These are phyloP conservation scores for Lichenothelia convexa DNA, from an alignment of 495 filamentous ascomycete species.

Conservation along the genomic window DNA sequence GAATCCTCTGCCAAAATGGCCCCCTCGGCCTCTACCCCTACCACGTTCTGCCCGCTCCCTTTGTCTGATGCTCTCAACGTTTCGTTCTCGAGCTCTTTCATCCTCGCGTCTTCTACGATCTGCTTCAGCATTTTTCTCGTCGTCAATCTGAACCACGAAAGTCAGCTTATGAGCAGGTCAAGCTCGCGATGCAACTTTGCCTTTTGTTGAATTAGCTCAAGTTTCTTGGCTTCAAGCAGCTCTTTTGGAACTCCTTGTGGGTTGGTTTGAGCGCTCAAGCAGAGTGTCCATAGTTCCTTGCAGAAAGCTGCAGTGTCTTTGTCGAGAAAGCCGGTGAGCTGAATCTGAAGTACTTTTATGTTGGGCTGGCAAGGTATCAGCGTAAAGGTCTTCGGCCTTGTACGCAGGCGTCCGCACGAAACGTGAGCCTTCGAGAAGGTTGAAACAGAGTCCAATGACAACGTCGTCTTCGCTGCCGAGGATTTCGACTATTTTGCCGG, in stretches of 20 bases:
- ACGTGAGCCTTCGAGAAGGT: conserved; percentile 61
- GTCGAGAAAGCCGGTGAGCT: conserved; percentile 85
- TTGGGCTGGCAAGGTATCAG: conserved; percentile 47
- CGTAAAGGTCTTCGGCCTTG: background rate
- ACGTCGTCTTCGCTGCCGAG: conserved; percentile 86
- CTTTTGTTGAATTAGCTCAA: conserved; percentile 85
- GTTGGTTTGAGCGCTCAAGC: conserved; percentile 75
- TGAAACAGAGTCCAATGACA: conserved; percentile 81
- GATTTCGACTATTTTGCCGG: conserved; percentile 66
- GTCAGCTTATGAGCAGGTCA: conserved; percentile 4
- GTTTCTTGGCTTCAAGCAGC: conserved; percentile 85
- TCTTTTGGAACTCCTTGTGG: conserved; percentile 86
- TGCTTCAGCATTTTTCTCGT: conserved; percentile 65
- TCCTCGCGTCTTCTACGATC: conserved; percentile 49
- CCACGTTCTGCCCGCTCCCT: conserved; percentile 55
- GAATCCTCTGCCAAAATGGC: conserved; percentile 26
- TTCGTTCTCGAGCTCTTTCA: conserved; percentile 36
- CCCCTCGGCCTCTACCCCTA: conserved; percentile 32
- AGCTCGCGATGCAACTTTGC: conserved; percentile 23
- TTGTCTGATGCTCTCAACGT: conserved; percentile 47
- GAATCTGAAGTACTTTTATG: conserved; percentile 84
- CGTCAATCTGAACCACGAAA: conserved; percentile 41
- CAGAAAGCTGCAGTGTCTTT: conserved; percentile 85
- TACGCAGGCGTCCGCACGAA: conserved; percentile 38
- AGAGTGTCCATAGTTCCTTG: conserved; percentile 81